These are phyloP conservation scores for Eucalyptus paniculata DNA, from an alignment of 345 rosid species.

Conservation along the genomic window DNA sequence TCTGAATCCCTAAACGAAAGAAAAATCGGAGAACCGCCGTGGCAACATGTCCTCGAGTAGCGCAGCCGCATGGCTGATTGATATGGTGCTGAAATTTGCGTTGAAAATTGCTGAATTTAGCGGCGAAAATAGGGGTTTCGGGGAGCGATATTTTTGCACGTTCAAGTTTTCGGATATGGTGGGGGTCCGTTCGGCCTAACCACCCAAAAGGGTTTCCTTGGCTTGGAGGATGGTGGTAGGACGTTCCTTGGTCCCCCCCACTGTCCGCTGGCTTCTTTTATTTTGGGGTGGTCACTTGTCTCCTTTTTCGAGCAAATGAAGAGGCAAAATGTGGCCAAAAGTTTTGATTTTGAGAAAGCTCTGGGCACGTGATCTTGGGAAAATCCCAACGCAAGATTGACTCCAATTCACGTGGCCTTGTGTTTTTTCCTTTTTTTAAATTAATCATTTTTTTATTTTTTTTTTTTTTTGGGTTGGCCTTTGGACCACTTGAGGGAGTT, in stretches of 20 bases:
- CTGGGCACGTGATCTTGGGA: neutral
- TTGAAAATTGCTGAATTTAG: neutral
- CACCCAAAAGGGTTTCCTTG: neutral
- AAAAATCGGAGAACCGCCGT: neutral
- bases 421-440: neutral
- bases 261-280: neutral
- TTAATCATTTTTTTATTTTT: too few relatives aligned
- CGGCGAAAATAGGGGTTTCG: neutral
- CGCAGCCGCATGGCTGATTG: too few relatives aligned
- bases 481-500: neutral
- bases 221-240: neutral
- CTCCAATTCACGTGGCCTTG: neutral
- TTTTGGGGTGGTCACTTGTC: neutral
- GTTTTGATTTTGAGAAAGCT: neutral
- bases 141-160: neutral
- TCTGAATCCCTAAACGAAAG: neutral
- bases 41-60: neutral
- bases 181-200: neutral
- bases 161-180: neutral
- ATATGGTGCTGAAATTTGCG: neutral
- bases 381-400: neutral
- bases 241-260: neutral
- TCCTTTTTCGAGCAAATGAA: neutral
- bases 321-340: neutral
- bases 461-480: neutral